phyloP scores from a whole-genome alignment of 306 rosid species.

The Citrullus colocynthis region DNA sequence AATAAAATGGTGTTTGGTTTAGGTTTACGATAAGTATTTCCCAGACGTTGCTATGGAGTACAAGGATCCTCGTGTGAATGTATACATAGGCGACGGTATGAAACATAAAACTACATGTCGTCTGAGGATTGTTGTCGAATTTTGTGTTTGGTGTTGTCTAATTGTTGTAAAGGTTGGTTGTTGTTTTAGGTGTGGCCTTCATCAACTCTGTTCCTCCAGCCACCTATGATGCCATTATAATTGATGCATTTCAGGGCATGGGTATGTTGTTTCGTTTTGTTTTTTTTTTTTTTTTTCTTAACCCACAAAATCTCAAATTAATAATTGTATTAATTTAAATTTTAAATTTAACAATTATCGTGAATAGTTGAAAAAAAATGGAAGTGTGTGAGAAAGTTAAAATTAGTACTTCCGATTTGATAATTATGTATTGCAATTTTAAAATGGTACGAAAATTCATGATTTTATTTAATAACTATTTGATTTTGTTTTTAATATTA shows the following conservation, averaged over 20 bases:
- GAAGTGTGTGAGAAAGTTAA: too few relatives aligned
- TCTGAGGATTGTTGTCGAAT: background rate
- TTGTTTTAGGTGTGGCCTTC: conserved; percentile 22
- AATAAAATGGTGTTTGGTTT: background rate
- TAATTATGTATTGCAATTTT: too few relatives aligned
- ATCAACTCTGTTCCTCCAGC: conserved; percentile 21
- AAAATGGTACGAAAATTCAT: too few relatives aligned
- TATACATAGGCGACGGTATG: conserved; percentile 37
- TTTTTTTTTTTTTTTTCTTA: background rate
- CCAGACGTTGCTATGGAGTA: conserved; percentile 60
- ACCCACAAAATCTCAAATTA: too few relatives aligned
- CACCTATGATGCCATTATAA: conserved; percentile 30
- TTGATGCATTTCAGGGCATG: conserved; percentile 30
- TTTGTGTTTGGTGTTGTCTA: background rate
- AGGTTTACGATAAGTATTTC: conserved; percentile 52
- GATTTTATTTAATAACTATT: too few relatives aligned
- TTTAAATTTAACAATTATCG: too few relatives aligned
- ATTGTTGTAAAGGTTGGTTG: background rate
- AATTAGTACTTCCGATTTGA: too few relatives aligned
- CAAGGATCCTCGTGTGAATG: conserved; percentile 41
- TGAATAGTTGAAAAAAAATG: too few relatives aligned
- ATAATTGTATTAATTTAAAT: too few relatives aligned
- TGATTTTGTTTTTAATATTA: too few relatives aligned
- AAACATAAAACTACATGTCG: background rate
- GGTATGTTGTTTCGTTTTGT: conserved; percentile 15